A percentile compares a stretch with the other conserved stretches of the same genome.
Evolutionary conservation across 768 basidiomycete genomes (phyloP).

Genomic region (Coprinopsis cinerea): DNA sequence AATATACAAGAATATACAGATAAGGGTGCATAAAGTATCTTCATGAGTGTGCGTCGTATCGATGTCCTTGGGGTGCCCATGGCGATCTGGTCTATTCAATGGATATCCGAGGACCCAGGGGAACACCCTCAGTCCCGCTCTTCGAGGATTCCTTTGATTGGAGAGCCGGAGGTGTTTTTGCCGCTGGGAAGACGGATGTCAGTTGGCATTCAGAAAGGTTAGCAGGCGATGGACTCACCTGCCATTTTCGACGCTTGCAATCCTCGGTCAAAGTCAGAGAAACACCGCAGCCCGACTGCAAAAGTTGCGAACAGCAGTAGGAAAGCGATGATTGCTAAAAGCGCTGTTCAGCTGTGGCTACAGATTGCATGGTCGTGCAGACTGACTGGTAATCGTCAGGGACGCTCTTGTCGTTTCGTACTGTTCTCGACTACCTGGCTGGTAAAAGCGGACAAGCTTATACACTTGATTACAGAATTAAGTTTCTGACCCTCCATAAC

Average conservation of each 20-base stretch:
- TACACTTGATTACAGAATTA: conserved; percentile 44
- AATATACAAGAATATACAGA: no score
- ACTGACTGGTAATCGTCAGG: conserved; percentile 72
- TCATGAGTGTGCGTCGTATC: no score
- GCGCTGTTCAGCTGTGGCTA: neutral
- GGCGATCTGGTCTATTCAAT: conserved; percentile 72
- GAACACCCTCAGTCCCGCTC: conserved; percentile 42
- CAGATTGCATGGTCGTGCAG: no score
- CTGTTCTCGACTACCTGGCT: conserved; percentile 43
- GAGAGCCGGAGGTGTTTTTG: no score
- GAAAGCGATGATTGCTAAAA: conserved; percentile 68
- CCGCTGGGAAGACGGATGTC: conserved; percentile 14
- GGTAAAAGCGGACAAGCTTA: conserved; percentile 81
- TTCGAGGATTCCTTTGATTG: conserved; percentile 39
- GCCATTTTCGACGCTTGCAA: conserved; percentile 65
- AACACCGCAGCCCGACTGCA: conserved; percentile 70
- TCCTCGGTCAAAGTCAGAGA: conserved; percentile 80
- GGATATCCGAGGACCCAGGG: conserved; percentile 61
- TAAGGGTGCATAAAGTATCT: no score
- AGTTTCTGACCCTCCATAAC: neutral
- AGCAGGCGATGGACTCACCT: conserved; percentile 46
- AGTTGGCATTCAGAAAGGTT: conserved; percentile 18
- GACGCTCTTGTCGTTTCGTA: conserved; percentile 76
- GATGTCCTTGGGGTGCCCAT: no score
- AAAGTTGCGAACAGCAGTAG: conserved; percentile 71